Percentiles rank a stretch among this genome's conserved stretches.
phyloP scores from a whole-genome alignment of 164 flowering plant genomes.

The Magnolia sinica region DNA sequence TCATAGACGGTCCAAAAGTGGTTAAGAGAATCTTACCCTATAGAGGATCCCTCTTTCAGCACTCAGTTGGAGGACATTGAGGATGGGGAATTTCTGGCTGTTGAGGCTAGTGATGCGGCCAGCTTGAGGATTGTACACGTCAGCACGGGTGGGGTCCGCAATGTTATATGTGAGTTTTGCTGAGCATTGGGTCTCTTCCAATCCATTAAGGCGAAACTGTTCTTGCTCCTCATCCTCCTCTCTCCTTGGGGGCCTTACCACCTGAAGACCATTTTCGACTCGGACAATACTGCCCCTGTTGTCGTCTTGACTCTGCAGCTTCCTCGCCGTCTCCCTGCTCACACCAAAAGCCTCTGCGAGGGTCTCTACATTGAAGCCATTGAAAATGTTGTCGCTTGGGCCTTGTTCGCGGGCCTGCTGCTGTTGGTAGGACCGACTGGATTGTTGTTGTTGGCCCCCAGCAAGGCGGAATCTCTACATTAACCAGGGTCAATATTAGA shows the following conservation, averaged over 20 bases:
- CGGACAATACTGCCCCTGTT: conserved; percentile 27
- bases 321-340: conserved; percentile 25
- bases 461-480: conserved; percentile 33
- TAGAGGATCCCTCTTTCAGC: conserved; percentile 53
- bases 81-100: too few relatives aligned
- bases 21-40: conserved; percentile 27
- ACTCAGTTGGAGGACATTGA: conserved; percentile 34
- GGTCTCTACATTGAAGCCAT: conserved; percentile 23
- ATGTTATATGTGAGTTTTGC: conserved; percentile 48
- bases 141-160: conserved; percentile 43
- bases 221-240: conserved; percentile 8
- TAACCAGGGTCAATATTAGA: too few relatives aligned
- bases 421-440: not conserved
- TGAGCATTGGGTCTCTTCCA: conserved; percentile 63
- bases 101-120: conserved; percentile 43
- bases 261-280: conserved; percentile 23
- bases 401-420: not conserved
- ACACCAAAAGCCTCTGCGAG: conserved; percentile 32
- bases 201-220: conserved; percentile 35
- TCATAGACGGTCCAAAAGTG: too few relatives aligned
- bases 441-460: conserved; percentile 18
- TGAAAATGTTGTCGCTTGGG: conserved; percentile 29
- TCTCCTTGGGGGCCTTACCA: conserved; percentile 26
- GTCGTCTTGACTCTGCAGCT: conserved; percentile 22
- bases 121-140: conserved; percentile 43